A percentile compares a stretch with the other conserved stretches of the same genome.
These are phyloP conservation scores for Penicillium paneum DNA, from an alignment of 2,329 filamentous ascomycete species.

Conservation along the genomic window DNA sequence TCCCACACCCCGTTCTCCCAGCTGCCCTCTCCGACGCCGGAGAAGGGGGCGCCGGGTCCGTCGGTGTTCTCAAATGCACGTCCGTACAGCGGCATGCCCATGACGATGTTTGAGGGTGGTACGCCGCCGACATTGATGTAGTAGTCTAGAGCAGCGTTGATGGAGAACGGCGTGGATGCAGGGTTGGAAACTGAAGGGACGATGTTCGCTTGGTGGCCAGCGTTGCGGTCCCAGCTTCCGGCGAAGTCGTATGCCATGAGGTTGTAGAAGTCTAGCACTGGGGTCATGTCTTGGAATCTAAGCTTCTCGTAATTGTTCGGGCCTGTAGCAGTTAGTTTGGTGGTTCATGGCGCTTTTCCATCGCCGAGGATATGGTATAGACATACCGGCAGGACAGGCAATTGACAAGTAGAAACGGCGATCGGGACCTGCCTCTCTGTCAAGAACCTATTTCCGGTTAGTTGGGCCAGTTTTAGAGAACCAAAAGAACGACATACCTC, in stretches of 20 bases:
- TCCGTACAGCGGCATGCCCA: slow-evolving; percentile 97
- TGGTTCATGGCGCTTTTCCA: slow-evolving; percentile 43
- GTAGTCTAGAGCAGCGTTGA: slow-evolving; percentile 63
- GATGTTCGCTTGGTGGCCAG: slow-evolving; percentile 82
- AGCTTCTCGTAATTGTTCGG: slow-evolving; percentile 46
- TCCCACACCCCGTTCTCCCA: slow-evolving; percentile 88
- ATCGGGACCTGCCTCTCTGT: slow-evolving; percentile 38
- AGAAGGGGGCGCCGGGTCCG: slow-evolving; percentile 68
- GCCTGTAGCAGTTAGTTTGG: slow-evolving; percentile 40
- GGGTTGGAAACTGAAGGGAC: slow-evolving; percentile 60
- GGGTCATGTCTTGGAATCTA: slow-evolving; percentile 46
- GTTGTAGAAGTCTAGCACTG: slow-evolving; percentile 53
- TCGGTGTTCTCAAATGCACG: slow-evolving; percentile 78
- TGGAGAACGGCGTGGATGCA: slow-evolving; percentile 72
- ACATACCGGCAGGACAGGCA: slow-evolving; percentile 47
- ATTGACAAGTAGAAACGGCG: slow-evolving; percentile 50
- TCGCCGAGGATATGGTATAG: slow-evolving; percentile 43
- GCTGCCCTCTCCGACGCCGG: slow-evolving; percentile 66
- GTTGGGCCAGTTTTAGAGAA: not conserved
- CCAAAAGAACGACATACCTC: slow-evolving; percentile 27
- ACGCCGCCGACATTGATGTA: slow-evolving; percentile 65
- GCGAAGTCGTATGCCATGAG: slow-evolving; percentile 83
- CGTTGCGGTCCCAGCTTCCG: slow-evolving; percentile 70
- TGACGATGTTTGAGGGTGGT: slow-evolving; percentile 66
- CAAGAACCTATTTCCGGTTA: slow-evolving; percentile 31